Evolutionary conservation across 768 basidiomycete genomes (phyloP).

Genomic region (Phylloporus rhodoxanthus): DNA sequence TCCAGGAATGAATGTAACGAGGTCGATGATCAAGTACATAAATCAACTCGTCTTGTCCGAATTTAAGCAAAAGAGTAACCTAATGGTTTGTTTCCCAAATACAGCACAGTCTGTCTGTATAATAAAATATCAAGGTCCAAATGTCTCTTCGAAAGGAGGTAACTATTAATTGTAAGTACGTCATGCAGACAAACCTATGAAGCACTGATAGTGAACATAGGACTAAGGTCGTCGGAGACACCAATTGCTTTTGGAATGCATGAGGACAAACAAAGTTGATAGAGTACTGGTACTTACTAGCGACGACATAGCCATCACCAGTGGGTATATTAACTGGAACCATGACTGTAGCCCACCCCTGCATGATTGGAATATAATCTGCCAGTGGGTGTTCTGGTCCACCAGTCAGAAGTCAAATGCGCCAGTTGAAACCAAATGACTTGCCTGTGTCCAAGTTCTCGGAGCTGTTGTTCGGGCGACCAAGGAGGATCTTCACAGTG

Average conservation of each 20-base stretch:
- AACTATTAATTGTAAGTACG: conserved; percentile 1
- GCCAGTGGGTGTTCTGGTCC: conserved; percentile 53
- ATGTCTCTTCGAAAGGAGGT: conserved; percentile 5
- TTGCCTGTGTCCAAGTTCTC: conserved; percentile 49
- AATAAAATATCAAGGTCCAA: neutral
- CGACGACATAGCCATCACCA: conserved; percentile 52
- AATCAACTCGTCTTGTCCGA: too few species aligned
- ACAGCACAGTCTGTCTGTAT: too few species aligned
- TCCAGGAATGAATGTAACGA: too few species aligned
- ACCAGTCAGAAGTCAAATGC: conserved; percentile 5
- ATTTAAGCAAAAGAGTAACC: too few species aligned
- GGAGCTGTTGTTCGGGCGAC: conserved; percentile 30
- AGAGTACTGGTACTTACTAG: conserved; percentile 40
- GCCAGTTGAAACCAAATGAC: conserved; percentile 11
- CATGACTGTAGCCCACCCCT: conserved; percentile 43
- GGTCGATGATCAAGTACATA: too few species aligned
- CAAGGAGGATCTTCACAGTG: conserved; percentile 43
- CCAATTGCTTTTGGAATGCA: conserved; percentile 46
- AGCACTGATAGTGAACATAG: conserved; percentile 47
- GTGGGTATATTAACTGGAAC: conserved; percentile 44
- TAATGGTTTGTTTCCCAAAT: too few species aligned
- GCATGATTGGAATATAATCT: conserved; percentile 44
- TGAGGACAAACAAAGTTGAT: neutral
- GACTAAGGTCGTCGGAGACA: conserved; percentile 60
- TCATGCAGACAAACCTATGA: too few species aligned